Base-by-base conservation (phyloP, 768 basidiomycete species). In the Psilocybe sp. region DNA sequence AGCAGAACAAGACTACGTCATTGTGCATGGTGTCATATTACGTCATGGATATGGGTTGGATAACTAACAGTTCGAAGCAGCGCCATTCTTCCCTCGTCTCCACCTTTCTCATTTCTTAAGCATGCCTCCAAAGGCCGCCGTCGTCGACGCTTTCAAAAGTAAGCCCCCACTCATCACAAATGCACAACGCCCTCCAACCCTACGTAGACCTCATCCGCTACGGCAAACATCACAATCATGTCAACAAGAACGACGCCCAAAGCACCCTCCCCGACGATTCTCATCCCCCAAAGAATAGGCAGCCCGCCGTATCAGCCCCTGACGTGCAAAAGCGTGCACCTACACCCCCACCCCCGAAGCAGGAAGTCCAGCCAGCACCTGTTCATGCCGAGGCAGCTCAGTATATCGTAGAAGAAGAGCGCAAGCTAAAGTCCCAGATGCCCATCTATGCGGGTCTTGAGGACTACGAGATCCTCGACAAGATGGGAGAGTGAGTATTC, bases 71-170 rank as follows among this genome's bases (percentile, higher is more conserved):
- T 13, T 34, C 13, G 12, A 5, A 31, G 4, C 12, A 44, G 14
- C 14, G 20, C 14, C 15, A 38, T 28, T 38, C 23, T 54, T 50
- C 6, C 15, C 18, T 23, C 19, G 40, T 18, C 31, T 36, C 28
- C 16, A 54, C 47, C 45, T 49, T n/a, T 41, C 36, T 34, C 36
- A 35, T 35, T 32, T 42, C 32, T 37, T 50, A 33, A 39, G 46
- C 49, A 87, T 87, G 86, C 84, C 85, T 47, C 68, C 79, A 47
- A 72, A 74, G 52, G 66, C 67, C 53, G 77, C 77, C 50, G 87
- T 92, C 46, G 86, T 94, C 60, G 84, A 92, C 69, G 87, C 87
- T 16, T 89, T 94, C 74, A 94, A 92, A 77, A 93, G 91, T 92
- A 65, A 36, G 76, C 57, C 55, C 50, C 56, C 49, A 40, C 19